These are phyloP conservation scores for Trichoderma afroharzianum DNA, from an alignment of 2,329 filamentous ascomycete species.

Conservation along the genomic window DNA sequence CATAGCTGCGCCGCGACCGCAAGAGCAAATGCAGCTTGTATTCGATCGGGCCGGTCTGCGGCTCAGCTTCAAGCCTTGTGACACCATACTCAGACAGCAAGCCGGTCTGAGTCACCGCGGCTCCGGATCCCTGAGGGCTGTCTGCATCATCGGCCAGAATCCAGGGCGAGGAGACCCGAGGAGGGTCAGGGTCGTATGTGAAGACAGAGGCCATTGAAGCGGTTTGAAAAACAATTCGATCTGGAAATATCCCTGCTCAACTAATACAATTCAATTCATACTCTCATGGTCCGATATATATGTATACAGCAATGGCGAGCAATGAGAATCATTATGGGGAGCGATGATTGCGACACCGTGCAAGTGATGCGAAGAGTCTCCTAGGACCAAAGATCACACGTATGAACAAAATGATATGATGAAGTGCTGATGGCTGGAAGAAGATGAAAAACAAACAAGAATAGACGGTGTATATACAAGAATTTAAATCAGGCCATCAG, in stretches of 20 bases:
- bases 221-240: neutral
- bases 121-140: constrained; percentile 32
- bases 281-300: neutral
- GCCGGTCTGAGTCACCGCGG: constrained; percentile 27
- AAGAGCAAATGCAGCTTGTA: constrained; percentile 93
- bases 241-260: neutral
- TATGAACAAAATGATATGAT: neutral
- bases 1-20: constrained; percentile 71
- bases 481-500: neutral
- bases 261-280: neutral
- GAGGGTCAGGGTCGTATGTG: constrained; percentile 86
- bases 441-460: neutral
- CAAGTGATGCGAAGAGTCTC: neutral
- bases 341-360: neutral
- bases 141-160: constrained; percentile 51
- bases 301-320: neutral
- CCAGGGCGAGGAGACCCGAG: constrained; percentile 89
- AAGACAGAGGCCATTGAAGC: constrained; percentile 86
- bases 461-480: neutral
- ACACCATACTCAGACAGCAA: constrained; percentile 60
- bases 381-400: neutral
- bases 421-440: neutral
- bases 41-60: constrained; percentile 89
- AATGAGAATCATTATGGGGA: constrained; percentile 14
- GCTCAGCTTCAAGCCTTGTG: constrained; percentile 79